Base-by-base conservation (phyloP, 257 asterid genomes). In the Petrea volubilis region DNA sequence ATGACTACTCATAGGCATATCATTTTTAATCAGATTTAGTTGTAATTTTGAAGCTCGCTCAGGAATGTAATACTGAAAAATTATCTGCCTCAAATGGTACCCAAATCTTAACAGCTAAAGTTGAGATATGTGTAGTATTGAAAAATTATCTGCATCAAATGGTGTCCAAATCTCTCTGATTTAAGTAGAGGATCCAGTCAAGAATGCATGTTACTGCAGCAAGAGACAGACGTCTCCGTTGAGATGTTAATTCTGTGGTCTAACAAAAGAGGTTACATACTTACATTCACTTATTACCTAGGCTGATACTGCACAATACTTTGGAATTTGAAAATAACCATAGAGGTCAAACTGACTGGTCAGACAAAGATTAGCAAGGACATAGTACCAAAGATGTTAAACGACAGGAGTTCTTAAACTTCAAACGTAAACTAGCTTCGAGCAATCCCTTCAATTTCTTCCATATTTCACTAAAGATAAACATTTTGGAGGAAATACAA, bases 41-140 rank as follows among this genome's bases (percentile, higher is more conserved):
- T 58, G 50, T 43, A 33, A 15, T 23, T 70, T 33, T 27, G 50
- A 58, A 64, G 59, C 80, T 40, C 9, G 44, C 66, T 29, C 55
- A 64, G 41, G 3, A 18, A 18, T 21, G 49, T 60, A 60, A 56
- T 10, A 60, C 17, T n/a, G 13, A 36, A 25, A 24, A 3, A 8
- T 3, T 55, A 24, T 24, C 49, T 34, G 49, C 41, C 9, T 18
- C 47, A 27, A 44, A 44, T 44, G 50, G 50, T 40, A 38, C 9
- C 43, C 11, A 38, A 38, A 38, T 38, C 43, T 38, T 38, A 5
- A 12, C 9, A 12, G 43, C 1, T 38, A 5, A 38, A 38, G 43
- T 38, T 38, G 43, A 29, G 55, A 57, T 20, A 60, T 65, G 62
- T 56, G 62, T 56, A 69, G 46, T 43, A 25, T 46, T 28, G 43